Base-by-base conservation (phyloP, 2,329 filamentous ascomycete genomes). In the Aspergillus brunneoviolaceus region DNA sequence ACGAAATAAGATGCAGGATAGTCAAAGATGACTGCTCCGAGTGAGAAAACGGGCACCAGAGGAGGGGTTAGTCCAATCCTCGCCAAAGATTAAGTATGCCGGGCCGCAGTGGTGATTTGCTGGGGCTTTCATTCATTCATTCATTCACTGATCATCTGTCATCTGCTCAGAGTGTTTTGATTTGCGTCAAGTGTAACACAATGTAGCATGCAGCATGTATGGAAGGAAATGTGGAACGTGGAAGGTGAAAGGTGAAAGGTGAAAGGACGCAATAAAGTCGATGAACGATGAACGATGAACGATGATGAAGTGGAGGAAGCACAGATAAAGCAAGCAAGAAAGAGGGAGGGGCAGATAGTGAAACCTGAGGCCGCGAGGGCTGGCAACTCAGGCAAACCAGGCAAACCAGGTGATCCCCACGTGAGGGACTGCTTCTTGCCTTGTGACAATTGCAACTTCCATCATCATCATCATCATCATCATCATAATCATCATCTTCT, bases 301-400 rank as follows among this genome's bases (percentile, higher is more conserved):
- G 42, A 35, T 35, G 16, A 23, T 47, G 49, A 48, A 39, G 51
- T 39, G 45, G n/a, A 35, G 50, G 49, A 60, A 60, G 25, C 25
- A 27, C 25, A 27, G 25, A 59, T 52, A 45, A 33, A 63, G 51
- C 54, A 57, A 54, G 57, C 49, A 52, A 52, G 50, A 63, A 57
- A 57, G 57, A 19, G 63, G 27, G 14, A 31, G 52, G 67, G 55
- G 53, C 25, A 31, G 51, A 59, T 5, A 65, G 57, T 59, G 61
- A 23, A 50, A 58, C 23, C 12, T 51, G 29, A 25, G 51, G 33
- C 14, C 16, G 19, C 21, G 35, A 54, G 16, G 51, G 11, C 7
- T 7, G 51, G 6, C 21, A 42, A 42, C 19, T 16, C 39, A 16
- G 51, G 6, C 21, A 42, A 42, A 45, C 39, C 39, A 45, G 5